These are phyloP conservation scores for Paraconiothyrium sp. DNA, from an alignment of 2,329 filamentous ascomycete genomes.

Conservation along the genomic window DNA sequence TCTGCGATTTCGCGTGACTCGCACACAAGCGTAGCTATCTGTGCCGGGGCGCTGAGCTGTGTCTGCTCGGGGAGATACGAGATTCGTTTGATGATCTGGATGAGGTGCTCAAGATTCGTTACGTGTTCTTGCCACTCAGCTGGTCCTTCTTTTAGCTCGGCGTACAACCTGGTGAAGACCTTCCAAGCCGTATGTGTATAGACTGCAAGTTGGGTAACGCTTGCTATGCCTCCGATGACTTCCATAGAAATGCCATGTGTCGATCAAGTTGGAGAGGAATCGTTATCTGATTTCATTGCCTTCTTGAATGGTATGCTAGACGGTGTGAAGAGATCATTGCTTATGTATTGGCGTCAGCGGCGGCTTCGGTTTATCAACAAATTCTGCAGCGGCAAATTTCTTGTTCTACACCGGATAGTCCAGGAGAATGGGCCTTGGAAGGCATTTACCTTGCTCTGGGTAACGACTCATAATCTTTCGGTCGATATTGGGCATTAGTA, in stretches of 20 bases:
- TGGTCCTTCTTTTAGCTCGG: constrained; percentile 3
- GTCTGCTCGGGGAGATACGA: background rate
- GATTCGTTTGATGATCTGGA: constrained; percentile 5
- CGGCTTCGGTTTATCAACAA: background rate
- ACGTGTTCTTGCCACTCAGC: background rate
- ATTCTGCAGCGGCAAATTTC: background rate
- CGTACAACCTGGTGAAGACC: background rate
- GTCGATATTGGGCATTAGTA: background rate
- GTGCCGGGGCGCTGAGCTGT: background rate
- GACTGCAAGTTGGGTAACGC: constrained; percentile 7
- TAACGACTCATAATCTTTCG: background rate
- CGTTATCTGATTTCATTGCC: background rate
- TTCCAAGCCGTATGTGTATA: constrained; percentile 2
- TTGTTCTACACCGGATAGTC: background rate
- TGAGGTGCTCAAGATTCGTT: constrained; percentile 1
- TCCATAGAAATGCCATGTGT: constrained; percentile 1
- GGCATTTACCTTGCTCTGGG: background rate
- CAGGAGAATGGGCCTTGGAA: background rate
- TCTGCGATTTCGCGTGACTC: background rate
- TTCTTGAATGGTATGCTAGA: background rate
- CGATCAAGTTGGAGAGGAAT: background rate
- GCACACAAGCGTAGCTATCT: background rate
- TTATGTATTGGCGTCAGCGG: background rate
- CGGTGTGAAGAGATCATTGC: background rate
- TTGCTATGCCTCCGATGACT: background rate